A percentile compares a stretch with the other conserved stretches of the same genome.
Evolutionary conservation across 305 asterid genomes (phyloP).

Genomic region (Ilex paraguariensis): DNA sequence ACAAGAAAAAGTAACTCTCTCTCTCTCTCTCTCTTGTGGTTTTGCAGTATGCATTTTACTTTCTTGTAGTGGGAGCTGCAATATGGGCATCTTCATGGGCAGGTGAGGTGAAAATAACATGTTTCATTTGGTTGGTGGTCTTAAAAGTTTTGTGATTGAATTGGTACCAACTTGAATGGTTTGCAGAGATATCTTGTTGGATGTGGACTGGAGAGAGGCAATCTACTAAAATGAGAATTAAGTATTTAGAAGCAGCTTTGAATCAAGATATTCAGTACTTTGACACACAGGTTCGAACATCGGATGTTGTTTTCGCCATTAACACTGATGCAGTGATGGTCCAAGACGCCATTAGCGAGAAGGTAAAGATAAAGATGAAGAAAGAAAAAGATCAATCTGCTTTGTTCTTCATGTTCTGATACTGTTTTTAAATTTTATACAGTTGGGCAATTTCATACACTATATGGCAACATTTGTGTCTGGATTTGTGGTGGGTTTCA

Average conservation of each 20-base stretch:
- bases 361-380: conserved; percentile 35
- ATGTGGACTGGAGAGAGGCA: conserved; percentile 99
- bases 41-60: conserved; percentile 93
- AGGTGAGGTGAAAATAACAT: conserved; percentile 33
- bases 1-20: not conserved
- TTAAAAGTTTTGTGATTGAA: not conserved
- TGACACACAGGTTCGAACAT: conserved; percentile 91
- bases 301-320: conserved; percentile 92
- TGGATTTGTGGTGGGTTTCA: conserved; percentile 95
- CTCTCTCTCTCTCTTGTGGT: conserved; percentile 12
- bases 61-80: conserved; percentile 99
- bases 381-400: not conserved
- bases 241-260: conserved; percentile 81
- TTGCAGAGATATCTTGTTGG: conserved; percentile 97
- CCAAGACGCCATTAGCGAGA: conserved; percentile 98
- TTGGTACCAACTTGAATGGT: conserved; percentile 3
- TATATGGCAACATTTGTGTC: conserved; percentile 96
- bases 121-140: not conserved
- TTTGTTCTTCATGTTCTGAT: not conserved
- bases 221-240: conserved; percentile 92
- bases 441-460: conserved; percentile 98
- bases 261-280: conserved; percentile 90
- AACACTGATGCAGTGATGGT: conserved; percentile 96
- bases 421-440: conserved; percentile 10
- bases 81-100: conserved; percentile 99